These are phyloP conservation scores for Xerocomellus intermedius DNA, from an alignment of 768 basidiomycete species.

Conservation along the genomic window DNA sequence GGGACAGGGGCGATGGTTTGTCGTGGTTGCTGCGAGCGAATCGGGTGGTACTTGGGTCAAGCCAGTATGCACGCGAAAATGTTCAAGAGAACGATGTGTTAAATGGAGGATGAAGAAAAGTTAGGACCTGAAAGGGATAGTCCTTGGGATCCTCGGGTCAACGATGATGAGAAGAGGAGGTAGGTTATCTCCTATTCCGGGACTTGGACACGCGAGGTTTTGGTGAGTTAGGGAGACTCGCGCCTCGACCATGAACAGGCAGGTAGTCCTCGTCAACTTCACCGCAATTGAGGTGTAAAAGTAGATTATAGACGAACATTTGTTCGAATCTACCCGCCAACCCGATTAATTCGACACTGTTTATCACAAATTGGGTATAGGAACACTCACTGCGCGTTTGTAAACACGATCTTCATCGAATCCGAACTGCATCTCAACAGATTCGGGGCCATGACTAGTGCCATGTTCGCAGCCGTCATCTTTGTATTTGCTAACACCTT, in stretches of 20 bases:
- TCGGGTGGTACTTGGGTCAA: not conserved
- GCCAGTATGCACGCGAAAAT: not conserved
- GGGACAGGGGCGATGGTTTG: not conserved
- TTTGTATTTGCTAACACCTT: conserved; percentile 71
- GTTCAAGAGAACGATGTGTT: not conserved
- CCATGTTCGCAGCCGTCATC: conserved; percentile 88
- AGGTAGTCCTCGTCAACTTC: conserved; percentile 76
- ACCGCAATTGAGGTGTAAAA: conserved; percentile 74
- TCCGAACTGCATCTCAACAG: conserved; percentile 83
- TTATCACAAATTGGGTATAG: not conserved
- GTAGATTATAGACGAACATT: conserved; percentile 80
- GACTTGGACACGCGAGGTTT: conserved; percentile 53
- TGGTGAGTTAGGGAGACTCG: conserved; percentile 46
- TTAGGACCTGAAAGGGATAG: not conserved
- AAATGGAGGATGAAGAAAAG: not conserved
- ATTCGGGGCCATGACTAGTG: conserved; percentile 92
- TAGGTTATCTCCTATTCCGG: conserved; percentile 46
- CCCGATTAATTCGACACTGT: conserved; percentile 5
- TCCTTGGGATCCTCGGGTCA: not conserved
- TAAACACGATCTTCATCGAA: conserved; percentile 86
- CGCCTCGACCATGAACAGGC: conserved; percentile 77
- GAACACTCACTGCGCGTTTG: conserved; percentile 80
- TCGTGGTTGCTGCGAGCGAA: not conserved
- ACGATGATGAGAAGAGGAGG: not conserved
- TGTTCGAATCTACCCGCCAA: conserved; percentile 68